Evolutionary conservation across 2,329 filamentous ascomycete species (phyloP).

Genomic region (Botrytis aclada): DNA sequence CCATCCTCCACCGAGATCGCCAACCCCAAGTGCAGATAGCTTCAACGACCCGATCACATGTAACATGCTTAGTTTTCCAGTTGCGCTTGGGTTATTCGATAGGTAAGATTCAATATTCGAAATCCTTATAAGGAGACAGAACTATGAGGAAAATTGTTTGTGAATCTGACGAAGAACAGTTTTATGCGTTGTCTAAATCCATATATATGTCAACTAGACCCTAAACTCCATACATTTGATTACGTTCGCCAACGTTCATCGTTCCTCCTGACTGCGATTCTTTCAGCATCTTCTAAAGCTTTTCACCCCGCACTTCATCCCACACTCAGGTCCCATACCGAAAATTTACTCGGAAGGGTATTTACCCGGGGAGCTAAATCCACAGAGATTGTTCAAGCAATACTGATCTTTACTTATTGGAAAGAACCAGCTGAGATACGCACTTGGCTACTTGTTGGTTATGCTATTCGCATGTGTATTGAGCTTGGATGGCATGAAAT

Average conservation of each 20-base stretch:
- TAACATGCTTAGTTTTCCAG: slow-evolving; percentile 33
- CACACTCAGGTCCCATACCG: slow-evolving; percentile 35
- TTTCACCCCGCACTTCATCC: slow-evolving; percentile 39
- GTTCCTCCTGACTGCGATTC: slow-evolving; percentile 40
- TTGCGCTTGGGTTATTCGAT: slow-evolving; percentile 37
- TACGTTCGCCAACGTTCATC: slow-evolving; percentile 39
- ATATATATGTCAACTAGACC: slow-evolving; percentile 44
- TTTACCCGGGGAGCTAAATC: slow-evolving; percentile 41
- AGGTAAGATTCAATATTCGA: slow-evolving; percentile 18
- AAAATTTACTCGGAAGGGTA: slow-evolving; percentile 35
- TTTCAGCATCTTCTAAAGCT: slow-evolving; percentile 40
- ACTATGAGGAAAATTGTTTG: not conserved
- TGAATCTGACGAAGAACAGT: slow-evolving; percentile 25
- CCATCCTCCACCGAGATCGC: not conserved
- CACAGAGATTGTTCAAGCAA: slow-evolving; percentile 41
- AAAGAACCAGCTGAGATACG: slow-evolving; percentile 44
- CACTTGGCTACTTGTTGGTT: slow-evolving; percentile 42
- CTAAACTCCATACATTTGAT: slow-evolving; percentile 40
- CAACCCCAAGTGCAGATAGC: not conserved
- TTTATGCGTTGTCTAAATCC: slow-evolving; percentile 43
- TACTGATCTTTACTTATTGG: slow-evolving; percentile 43
- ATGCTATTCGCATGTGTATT: slow-evolving; percentile 43
- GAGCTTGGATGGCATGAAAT: slow-evolving; percentile 42
- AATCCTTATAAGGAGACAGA: not conserved
- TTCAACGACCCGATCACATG: slow-evolving; percentile 35